phyloP scores from a whole-genome alignment of 345 rosid genomes.

The Aquilaria yunnanensis region DNA sequence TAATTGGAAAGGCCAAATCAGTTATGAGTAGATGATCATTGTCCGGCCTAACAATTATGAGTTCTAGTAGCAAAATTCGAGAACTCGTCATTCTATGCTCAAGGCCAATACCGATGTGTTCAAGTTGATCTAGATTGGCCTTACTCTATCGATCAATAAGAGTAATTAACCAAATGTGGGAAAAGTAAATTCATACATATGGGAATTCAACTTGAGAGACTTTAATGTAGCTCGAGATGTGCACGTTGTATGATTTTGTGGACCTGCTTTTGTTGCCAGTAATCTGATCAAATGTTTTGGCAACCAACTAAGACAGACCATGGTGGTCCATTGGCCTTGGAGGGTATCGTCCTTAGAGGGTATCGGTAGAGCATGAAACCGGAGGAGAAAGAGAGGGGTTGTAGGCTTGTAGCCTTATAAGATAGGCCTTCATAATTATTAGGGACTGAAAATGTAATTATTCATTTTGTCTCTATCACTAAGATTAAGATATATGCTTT shows the following conservation, averaged over 20 bases:
- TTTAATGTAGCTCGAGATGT: neutral
- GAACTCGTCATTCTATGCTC: neutral
- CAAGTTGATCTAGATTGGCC: slow-evolving; percentile 1
- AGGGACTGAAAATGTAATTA: too few species aligned
- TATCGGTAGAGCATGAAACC: too few species aligned
- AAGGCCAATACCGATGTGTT: slow-evolving; percentile 3
- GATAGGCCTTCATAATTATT: too few species aligned
- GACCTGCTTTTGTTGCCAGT: neutral
- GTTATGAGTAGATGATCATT: neutral
- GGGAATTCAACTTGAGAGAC: slow-evolving; percentile 9
- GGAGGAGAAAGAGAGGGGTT: too few species aligned
- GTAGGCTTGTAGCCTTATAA: too few species aligned
- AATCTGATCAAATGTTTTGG: too few species aligned
- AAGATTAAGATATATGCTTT: too few species aligned
- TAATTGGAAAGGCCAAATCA: neutral
- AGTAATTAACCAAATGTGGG: neutral
- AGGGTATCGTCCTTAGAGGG: too few species aligned
- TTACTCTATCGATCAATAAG: neutral
- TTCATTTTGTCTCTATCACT: too few species aligned
- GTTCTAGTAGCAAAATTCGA: neutral
- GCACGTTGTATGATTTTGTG: neutral
- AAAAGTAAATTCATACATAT: neutral
- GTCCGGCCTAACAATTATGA: neutral
- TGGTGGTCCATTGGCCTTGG: too few species aligned
- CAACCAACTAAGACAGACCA: too few species aligned